Evolutionary conservation across 2,329 filamentous ascomycete species (phyloP).

Genomic region (Penicillium thymicola): DNA sequence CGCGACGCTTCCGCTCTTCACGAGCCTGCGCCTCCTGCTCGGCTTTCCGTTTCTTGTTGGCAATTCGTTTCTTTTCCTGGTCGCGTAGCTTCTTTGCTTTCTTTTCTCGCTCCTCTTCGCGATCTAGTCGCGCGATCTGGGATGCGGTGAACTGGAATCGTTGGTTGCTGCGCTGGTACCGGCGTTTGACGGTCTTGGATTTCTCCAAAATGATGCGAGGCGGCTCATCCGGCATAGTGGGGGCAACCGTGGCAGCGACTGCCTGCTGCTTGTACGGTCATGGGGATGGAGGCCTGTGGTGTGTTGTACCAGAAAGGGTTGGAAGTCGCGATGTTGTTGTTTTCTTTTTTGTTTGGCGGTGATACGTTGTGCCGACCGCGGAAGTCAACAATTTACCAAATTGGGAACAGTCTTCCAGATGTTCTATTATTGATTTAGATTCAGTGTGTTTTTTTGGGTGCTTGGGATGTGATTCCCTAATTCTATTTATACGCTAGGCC

Average conservation of each 20-base stretch:
- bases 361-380: slow-evolving; percentile 31
- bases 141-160: slow-evolving; percentile 35
- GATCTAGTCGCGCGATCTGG: slow-evolving; percentile 39
- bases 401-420: slow-evolving; percentile 2
- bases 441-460: neutral
- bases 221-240: slow-evolving; percentile 30
- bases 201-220: slow-evolving; percentile 38
- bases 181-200: slow-evolving; percentile 38
- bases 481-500: neutral
- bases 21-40: slow-evolving; percentile 35
- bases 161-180: slow-evolving; percentile 39
- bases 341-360: slow-evolving; percentile 25
- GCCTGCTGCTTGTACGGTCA: slow-evolving; percentile 16
- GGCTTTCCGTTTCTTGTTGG: slow-evolving; percentile 35
- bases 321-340: neutral
- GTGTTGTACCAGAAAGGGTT: neutral
- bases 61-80: slow-evolving; percentile 32
- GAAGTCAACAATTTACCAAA: slow-evolving; percentile 21
- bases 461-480: neutral
- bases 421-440: neutral
- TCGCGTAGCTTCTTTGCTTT: slow-evolving; percentile 40
- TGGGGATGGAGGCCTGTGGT: slow-evolving; percentile 10
- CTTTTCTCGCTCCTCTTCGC: slow-evolving; percentile 41
- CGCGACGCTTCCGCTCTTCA: slow-evolving; percentile 33
- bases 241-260: slow-evolving; percentile 19